Base-by-base conservation (phyloP, 1,284 basidiomycete species). In the Hemileccinum hortonii region DNA sequence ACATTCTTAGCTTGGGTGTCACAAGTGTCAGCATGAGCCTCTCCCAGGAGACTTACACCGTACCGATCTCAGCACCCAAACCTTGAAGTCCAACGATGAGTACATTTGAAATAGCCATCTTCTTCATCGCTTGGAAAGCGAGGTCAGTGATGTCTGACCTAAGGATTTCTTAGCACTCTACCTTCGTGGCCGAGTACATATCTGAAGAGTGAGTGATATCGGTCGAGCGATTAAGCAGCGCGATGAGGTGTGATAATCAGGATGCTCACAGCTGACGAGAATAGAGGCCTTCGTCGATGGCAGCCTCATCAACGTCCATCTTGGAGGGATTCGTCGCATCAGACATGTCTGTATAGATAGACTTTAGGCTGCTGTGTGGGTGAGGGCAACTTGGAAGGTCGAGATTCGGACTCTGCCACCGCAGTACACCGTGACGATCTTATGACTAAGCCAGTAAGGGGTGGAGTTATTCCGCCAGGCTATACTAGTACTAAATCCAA, bases 151-250 rank as follows among this genome's bases (percentile, higher is more conserved):
- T 6, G 10, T 55, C 21, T 41, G 51, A 43, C 52, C 21, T 24
- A 21, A 47, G 10, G 16, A 5, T 32, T 30, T 42, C 26, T 29
- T 29, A 30, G 39, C 18, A 22, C 37, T 42, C 41, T 66, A 93
- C 94, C 94, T 82, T 97, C 94, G 72, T 97, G 93, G 30, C 94
- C 94, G 19, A 98, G 84, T 15, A 98, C 94, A 71, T 98, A 98
- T 64, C 94, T 98, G 60, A 56, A 58, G 50, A 57, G 44, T 53
- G 54, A 49, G 49, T 60, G 53, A 65, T 57, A 62, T 65, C 56
- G 56, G 36, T 49, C 49, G 53, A 53, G 52, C 19, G 52, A 63
- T 53, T 45, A 46, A 29, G 39, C 14, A 37, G 44, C 8, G 33
- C 39, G 55, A 67, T 62, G 38, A 21, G 38, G 30, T n/a, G 38